phyloP scores from a whole-genome alignment of 1,284 basidiomycete species.

The Paramarasmius palmivorus region DNA sequence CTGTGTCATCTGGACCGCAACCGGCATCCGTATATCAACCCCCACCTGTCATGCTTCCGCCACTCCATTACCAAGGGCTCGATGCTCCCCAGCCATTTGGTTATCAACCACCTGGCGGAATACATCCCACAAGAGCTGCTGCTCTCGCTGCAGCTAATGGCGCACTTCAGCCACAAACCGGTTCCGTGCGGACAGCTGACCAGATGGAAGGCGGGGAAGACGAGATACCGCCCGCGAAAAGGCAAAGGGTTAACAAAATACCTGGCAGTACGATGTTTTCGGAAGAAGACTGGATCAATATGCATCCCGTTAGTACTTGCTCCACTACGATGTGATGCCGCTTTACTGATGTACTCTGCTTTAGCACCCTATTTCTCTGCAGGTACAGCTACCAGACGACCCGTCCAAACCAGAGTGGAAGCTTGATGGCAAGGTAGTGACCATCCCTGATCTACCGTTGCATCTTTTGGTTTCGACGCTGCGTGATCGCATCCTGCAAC shows the following conservation, averaged over 20 bases:
- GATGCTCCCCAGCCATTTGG: constrained; percentile 77
- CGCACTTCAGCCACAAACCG: constrained; percentile 52
- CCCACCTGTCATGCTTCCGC: constrained; percentile 78
- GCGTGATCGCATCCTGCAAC: constrained; percentile 81
- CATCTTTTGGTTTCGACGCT: constrained; percentile 83
- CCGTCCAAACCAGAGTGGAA: constrained; percentile 89
- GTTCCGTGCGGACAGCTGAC: constrained; percentile 73
- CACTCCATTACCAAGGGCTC: constrained; percentile 78
- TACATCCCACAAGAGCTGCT: constrained; percentile 54
- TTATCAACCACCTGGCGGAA: constrained; percentile 62
- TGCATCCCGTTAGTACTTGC: constrained; percentile 84
- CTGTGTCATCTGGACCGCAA: constrained; percentile 78
- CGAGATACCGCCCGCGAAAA: constrained; percentile 76
- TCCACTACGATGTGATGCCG: constrained; percentile 1
- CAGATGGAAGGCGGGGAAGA: constrained; percentile 71
- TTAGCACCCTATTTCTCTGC: constrained; percentile 81
- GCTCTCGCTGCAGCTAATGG: constrained; percentile 52
- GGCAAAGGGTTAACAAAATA: constrained; percentile 79
- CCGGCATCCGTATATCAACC: constrained; percentile 71
- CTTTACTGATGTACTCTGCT: constrained; percentile 10
- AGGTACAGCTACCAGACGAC: constrained; percentile 80
- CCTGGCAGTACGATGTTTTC: constrained; percentile 80
- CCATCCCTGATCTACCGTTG: constrained; percentile 79
- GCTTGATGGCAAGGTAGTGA: constrained; percentile 77
- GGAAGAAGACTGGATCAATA: constrained; percentile 84